Percentiles rank a stretch among this genome's conserved stretches.
phyloP scores from a whole-genome alignment of 1,139 yeast species.

The Saccharomycopsis hybrid region DNA sequence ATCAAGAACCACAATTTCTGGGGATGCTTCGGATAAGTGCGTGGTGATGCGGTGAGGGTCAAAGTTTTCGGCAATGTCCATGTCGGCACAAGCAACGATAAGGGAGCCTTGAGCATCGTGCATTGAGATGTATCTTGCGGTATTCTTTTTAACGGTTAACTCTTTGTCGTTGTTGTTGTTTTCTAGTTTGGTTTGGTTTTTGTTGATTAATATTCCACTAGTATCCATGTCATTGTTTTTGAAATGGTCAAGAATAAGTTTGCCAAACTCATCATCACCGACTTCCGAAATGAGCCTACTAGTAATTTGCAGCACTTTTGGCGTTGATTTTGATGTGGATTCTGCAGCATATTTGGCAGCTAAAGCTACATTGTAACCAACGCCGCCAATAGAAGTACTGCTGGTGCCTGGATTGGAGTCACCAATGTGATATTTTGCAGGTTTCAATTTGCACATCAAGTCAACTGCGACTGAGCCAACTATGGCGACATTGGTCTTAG shows the following conservation, averaged over 20 bases:
- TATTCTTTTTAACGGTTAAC: conserved; percentile 25
- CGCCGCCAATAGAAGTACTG: conserved; percentile 67
- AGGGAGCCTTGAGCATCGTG: conserved; percentile 60
- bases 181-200: conserved; percentile 17
- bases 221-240: conserved; percentile 31
- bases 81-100: conserved; percentile 77
- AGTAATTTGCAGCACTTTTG: conserved; percentile 23
- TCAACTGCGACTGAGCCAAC: conserved; percentile 80
- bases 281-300: conserved; percentile 53
- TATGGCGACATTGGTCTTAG: conserved; percentile 34
- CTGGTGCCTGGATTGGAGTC: conserved; percentile 75
- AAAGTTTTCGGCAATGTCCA: conserved; percentile 58
- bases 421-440: conserved; percentile 31
- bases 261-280: conserved; percentile 53
- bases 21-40: conserved; percentile 32
- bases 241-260: conserved; percentile 33
- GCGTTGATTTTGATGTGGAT: conserved; percentile 18
- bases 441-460: conserved; percentile 43
- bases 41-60: conserved; percentile 36
- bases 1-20: conserved; percentile 52
- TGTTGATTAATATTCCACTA: conserved; percentile 35
- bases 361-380: conserved; percentile 67
- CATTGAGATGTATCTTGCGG: conserved; percentile 71
- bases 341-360: conserved; percentile 33
- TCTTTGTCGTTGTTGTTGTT: too few species aligned